Base-by-base conservation (phyloP, 1,284 basidiomycete genomes). In the Pterula multifida region DNA sequence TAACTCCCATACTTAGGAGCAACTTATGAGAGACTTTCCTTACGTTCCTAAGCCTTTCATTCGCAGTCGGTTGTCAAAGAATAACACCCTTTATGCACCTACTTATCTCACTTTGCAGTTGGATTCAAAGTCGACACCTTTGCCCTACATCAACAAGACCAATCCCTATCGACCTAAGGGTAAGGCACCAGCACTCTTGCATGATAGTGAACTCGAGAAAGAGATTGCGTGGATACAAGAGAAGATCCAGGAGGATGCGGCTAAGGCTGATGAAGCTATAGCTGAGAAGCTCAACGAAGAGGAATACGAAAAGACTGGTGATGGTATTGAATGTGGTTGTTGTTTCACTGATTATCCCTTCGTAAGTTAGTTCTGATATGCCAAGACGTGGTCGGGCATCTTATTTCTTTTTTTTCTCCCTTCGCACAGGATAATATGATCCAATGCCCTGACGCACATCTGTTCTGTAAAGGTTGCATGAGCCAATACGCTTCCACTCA, bases 401-500 rank as follows among this genome's bases (percentile, higher is more conserved):
- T 48, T 17, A 25, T 25, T 50, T 48, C n/a, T 3, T 11, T 2
- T 48, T 54, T 32, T 54, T 26, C 42, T 22, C 39, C 39, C 50
- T 26, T 51, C 21, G n/a, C n/a, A n/a, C 58, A 91, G 88, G 75
- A 79, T 46, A 78, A 85, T 56, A 85, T 91, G 79, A 72, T 87
- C 2, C 86, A 92, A 64, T 93, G 91, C 57, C 79, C 82, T 0
- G 88, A 91, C 48, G 81, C 85, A 0, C 85, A 89, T 60, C 69
- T 85, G 3, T 89, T 88, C 64, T 89, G 85, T 61, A 67, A 60
- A 19, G 61, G 66, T 0, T 89, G 85, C 60, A 69, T 82, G 58
- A 70, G 62, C 0, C 61, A 64, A 1, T 75, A 75, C 56, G 76
- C 73, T 11, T 67, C 70, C 3, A 75, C 64, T 19, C 61, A 71